These are phyloP conservation scores for Suillus sp. DNA, from an alignment of 768 basidiomycete genomes.

Conservation along the genomic window DNA sequence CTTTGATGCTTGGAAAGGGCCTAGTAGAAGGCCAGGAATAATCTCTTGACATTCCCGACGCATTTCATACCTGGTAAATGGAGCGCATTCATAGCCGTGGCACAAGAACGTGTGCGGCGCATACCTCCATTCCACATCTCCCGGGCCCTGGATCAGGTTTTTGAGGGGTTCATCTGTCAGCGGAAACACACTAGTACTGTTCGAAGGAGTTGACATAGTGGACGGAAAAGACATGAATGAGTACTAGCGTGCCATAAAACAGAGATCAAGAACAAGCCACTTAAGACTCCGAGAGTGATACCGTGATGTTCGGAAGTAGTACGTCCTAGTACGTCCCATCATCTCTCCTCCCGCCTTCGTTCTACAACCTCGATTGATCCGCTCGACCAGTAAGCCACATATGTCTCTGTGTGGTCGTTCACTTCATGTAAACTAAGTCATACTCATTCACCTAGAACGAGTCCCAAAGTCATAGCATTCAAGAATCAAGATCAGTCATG, in stretches of 20 bases:
- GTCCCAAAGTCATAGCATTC: not conserved
- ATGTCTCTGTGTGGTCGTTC: not conserved
- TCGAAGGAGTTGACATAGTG: slow-evolving; percentile 11
- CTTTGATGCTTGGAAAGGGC: slow-evolving; percentile 89
- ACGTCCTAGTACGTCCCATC: not conserved
- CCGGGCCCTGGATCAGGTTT: slow-evolving; percentile 73
- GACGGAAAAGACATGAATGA: slow-evolving; percentile 9
- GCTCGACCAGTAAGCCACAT: not conserved
- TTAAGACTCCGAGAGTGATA: not conserved
- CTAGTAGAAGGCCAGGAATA: slow-evolving; percentile 76
- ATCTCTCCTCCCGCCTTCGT: not conserved
- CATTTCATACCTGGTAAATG: slow-evolving; percentile 79
- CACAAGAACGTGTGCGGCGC: slow-evolving; percentile 25
- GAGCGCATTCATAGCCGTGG: slow-evolving; percentile 14
- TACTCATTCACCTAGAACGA: not conserved
- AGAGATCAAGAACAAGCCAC: not conserved
- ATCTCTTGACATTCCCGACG: slow-evolving; percentile 94
- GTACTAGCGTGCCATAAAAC: slow-evolving; percentile 5
- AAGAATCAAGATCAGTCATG: slow-evolving; percentile 35
- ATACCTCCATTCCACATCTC: slow-evolving; percentile 84
- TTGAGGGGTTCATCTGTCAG: slow-evolving; percentile 46
- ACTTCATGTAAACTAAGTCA: not conserved
- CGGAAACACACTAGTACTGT: slow-evolving; percentile 22
- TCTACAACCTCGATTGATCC: not conserved
- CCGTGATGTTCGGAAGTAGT: slow-evolving; percentile 31